Base-by-base conservation (phyloP, 2,329 filamentous ascomycete genomes). In the Aspergillus uvarum region DNA sequence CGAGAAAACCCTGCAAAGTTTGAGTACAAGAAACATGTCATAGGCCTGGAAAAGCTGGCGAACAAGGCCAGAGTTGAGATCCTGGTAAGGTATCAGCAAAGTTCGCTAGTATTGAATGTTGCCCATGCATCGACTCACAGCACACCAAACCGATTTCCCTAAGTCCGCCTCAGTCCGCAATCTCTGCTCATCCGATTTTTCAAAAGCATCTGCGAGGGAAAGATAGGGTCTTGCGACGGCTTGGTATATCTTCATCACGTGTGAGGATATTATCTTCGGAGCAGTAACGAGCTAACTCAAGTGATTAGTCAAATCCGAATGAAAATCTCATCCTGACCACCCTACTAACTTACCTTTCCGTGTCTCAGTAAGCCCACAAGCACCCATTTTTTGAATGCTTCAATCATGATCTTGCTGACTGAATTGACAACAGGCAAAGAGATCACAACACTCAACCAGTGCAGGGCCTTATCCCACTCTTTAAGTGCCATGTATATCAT, bases 301-400 rank as follows among this genome's bases (percentile, higher is more conserved):
- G 29, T 19, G 14, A 21, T 16, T 12, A 50, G 35, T 31, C 60
- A 63, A 50, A 63, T 63, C 47, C 26, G 32, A 8, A 26, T 26
- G n/a, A 22, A 5, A 5, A 8, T 49, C 22, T 48, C 16, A 59
- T 12, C 44, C 35, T 50, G 4, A n/a, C 31, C 19, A 7, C 12
- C 1, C n/a, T 47, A 12, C 29, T 2, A 47, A 29, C 42, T 74
- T 67, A 85, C 79, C 68, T 81, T 85, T 65, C 92, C 93, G 56
- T 87, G 79, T 6, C 85, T 81, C 19, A 99, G 79, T 57, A 97
- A 81, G 56, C 87, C 86, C 10, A 92, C 83, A 16, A 99, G 79
- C 8, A 96, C 73, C 90, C 92, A 97, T 76, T 94, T 96, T 78
- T 94, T 96, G 80, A 96, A 94, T 5, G 91, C 91, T 65, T 96